phyloP scores from a whole-genome alignment of 2,329 filamentous ascomycete species.

The Fusarium tanahbumbuense region DNA sequence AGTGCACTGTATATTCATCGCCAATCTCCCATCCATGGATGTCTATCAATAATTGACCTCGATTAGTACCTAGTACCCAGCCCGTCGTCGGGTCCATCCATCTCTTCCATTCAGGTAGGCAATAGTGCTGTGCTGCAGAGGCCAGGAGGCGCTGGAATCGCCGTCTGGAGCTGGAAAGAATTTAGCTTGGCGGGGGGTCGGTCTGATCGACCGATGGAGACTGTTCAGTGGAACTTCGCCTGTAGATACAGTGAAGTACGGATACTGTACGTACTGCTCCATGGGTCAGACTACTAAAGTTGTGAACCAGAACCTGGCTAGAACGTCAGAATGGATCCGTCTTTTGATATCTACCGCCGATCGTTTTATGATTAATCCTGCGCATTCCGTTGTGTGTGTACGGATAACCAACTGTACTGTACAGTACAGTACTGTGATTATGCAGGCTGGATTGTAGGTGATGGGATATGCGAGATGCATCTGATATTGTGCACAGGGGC shows the following conservation, averaged over 20 bases:
- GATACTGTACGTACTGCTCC: background rate
- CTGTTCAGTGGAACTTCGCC: conserved; percentile 10
- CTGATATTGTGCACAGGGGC: background rate
- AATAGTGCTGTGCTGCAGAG: background rate
- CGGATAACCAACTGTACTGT: background rate
- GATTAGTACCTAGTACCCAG: background rate
- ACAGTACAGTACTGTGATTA: background rate
- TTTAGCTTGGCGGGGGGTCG: conserved; percentile 33
- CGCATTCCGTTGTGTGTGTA: background rate
- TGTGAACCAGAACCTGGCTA: conserved; percentile 24
- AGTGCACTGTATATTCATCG: background rate
- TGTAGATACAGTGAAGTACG: background rate
- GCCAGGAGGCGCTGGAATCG: conserved; percentile 28
- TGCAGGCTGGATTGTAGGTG: background rate
- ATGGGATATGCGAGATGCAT: background rate
- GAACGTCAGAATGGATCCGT: conserved; percentile 21
- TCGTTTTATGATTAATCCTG: conserved; percentile 10
- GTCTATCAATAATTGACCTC: conserved; percentile 6
- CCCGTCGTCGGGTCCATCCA: background rate
- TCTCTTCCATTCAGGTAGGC: conserved; percentile 7
- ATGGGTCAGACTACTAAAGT: background rate
- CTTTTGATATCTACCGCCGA: conserved; percentile 26
- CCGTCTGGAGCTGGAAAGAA: conserved; percentile 28
- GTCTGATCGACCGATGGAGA: conserved; percentile 45
- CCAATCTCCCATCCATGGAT: conserved; percentile 8